A percentile compares a stretch with the other conserved stretches of the same genome.
Evolutionary conservation across 1,284 basidiomycete genomes (phyloP).

Genomic region (Takashimella koratensis): DNA sequence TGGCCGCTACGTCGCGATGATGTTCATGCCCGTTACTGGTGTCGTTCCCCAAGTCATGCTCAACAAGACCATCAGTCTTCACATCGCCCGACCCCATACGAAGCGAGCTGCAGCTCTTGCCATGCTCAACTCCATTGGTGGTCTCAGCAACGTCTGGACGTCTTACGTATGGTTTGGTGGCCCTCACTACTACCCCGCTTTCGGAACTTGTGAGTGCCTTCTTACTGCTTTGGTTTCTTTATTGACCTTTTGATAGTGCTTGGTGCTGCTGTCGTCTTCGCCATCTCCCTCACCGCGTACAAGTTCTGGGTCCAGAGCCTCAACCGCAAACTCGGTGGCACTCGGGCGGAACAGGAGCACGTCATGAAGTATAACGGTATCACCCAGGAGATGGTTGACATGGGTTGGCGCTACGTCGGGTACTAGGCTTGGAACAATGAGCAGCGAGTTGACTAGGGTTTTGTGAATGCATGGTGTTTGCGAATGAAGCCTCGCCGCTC

Average conservation of each 20-base stretch:
- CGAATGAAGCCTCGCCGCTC: no score
- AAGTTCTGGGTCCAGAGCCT: slow-evolving; percentile 23
- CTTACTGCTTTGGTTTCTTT: not conserved
- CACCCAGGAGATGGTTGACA: slow-evolving; percentile 18
- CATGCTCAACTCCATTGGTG: slow-evolving; percentile 32
- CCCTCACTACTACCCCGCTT: slow-evolving; percentile 25
- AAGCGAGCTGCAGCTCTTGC: slow-evolving; percentile 34
- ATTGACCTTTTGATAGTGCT: slow-evolving; percentile 6
- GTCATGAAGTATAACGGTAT: no score
- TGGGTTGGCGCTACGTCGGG: slow-evolving; percentile 25
- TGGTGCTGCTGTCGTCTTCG: slow-evolving; percentile 13
- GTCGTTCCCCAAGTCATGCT: slow-evolving; percentile 35
- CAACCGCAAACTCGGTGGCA: slow-evolving; percentile 27
- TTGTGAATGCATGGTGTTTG: no score
- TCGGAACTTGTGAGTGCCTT: slow-evolving; percentile 16
- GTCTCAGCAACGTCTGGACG: slow-evolving; percentile 27
- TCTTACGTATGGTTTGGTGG: slow-evolving; percentile 20
- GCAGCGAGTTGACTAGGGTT: no score
- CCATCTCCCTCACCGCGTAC: slow-evolving; percentile 23
- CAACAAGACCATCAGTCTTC: slow-evolving; percentile 35
- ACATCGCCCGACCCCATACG: slow-evolving; percentile 27
- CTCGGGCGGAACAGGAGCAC: slow-evolving; percentile 11
- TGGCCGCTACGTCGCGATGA: slow-evolving; percentile 34
- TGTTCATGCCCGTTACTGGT: slow-evolving; percentile 38
- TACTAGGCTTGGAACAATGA: no score